These are phyloP conservation scores for Phytopythium litorale DNA, from an alignment of 352 stramenopile species.

Conservation along the genomic window DNA sequence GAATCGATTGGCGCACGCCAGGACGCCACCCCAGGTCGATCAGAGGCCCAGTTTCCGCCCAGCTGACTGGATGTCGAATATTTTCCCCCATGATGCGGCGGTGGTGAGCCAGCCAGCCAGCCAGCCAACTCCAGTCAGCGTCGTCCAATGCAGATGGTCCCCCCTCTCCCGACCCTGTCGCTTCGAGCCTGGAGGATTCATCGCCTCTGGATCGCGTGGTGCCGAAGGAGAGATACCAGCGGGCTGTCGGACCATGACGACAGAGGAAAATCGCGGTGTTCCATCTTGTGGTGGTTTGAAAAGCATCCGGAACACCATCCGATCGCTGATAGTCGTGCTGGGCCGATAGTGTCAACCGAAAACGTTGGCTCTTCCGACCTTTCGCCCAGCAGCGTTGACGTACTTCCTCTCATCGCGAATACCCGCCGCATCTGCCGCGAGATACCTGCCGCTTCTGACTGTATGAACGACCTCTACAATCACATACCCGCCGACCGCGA, in stretches of 20 bases:
- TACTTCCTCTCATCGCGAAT: background rate
- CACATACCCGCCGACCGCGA: background rate
- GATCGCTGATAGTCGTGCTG: background rate
- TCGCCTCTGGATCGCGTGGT: background rate
- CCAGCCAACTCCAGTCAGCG: conserved; percentile 5
- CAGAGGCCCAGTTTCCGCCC: too few species aligned
- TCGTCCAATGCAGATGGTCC: conserved; percentile 4
- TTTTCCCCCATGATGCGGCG: too few species aligned
- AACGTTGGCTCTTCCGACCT: conserved; percentile 1
- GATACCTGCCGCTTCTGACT: background rate
- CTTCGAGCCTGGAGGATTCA: conserved; percentile 2
- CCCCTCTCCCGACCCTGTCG: background rate
- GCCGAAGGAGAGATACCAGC: background rate
- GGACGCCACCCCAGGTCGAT: too few species aligned
- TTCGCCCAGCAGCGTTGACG: background rate
- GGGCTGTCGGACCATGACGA: background rate
- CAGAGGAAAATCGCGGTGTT: background rate
- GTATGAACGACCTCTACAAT: background rate
- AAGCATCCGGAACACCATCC: background rate
- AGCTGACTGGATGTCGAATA: too few species aligned
- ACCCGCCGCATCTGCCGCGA: background rate
- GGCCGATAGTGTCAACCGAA: background rate
- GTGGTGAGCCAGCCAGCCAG: too few species aligned
- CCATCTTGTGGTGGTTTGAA: background rate
- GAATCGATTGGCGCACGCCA: too few species aligned